Evolutionary conservation across 2,329 filamentous ascomycete species (phyloP), one percentile per base, ranked within the genome.

Genomic region (Pestalotiopsis sp.): DNA sequence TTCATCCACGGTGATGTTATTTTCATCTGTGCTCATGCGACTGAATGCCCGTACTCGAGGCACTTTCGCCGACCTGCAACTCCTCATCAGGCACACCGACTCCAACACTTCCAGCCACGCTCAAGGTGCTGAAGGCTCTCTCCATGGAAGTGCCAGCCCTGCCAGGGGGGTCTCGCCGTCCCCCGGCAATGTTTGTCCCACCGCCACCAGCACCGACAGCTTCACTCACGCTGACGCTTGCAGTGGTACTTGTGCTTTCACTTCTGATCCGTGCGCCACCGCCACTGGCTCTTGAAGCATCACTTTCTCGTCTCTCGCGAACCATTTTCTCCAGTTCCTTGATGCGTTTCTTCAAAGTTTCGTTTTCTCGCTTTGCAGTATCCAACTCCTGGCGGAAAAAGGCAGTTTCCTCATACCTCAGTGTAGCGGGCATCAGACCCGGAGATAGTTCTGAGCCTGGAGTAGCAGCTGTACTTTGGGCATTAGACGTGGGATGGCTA

Each of bases 351-450:
- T 89, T 90, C 60, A 92, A 79, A 0, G 78, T 76, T 65, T 92
- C 90, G 69, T 92, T 92, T 78, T 92, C 90, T 61, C 84, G 82
- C 79, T 90, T 91, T 52, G 88, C 87, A 4, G 74, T 79, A 27
- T 92, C 90, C 0, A 92, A 80, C 75, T 92, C 90, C 49, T 84
- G 82, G 4, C 89, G 83, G 73, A 88, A 88, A 69, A 85, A 86
- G 0, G 85, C 86, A 0, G 87, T 87, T 77, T 92, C 90, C 72
- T 91, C 90, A 75, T 90, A 90, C 13, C 89, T 84, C 12, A 83
- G 78, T 0, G 88, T 91, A 2, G 84, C 87, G 2, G 86, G 84
- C 71, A 91, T 79, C 31, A 89, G 77, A 3, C 85, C 83, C 0
- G 87, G 87, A 12, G 87, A 88, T 27, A 86, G 77, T 73, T 87